These are phyloP conservation scores for Penicillium sp. DNA, from an alignment of 2,329 filamentous ascomycete species.

Conservation along the genomic window DNA sequence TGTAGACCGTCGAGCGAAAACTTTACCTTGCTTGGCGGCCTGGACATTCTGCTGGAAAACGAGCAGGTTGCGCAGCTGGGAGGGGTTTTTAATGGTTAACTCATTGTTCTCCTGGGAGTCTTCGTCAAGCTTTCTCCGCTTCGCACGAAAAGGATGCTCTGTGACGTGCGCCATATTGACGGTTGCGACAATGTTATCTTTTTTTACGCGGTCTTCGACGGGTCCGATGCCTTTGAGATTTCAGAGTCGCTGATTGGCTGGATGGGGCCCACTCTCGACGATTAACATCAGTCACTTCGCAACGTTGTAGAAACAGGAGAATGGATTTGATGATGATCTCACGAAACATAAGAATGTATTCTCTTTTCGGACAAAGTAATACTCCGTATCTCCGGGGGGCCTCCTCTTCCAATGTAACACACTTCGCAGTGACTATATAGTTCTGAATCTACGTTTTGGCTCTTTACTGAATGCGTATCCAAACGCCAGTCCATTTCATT, in stretches of 20 bases:
- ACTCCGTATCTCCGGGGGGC: too few relatives aligned
- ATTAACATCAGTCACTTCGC: too few relatives aligned
- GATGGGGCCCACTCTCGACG: constrained; percentile 4
- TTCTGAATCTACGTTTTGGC: not conserved
- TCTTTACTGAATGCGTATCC: not conserved
- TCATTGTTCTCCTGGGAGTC: constrained; percentile 13
- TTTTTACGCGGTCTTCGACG: constrained; percentile 12
- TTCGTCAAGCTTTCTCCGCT: constrained; percentile 40
- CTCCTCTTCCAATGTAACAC: too few relatives aligned
- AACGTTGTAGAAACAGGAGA: too few relatives aligned
- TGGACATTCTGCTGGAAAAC: constrained; percentile 63
- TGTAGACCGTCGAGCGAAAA: constrained; percentile 32
- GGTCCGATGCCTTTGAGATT: constrained; percentile 23
- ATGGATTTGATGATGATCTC: too few relatives aligned
- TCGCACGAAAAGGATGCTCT: constrained; percentile 31
- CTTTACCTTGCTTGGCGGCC: constrained; percentile 59
- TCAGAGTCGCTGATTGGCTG: constrained; percentile 18
- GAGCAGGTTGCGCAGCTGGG: constrained; percentile 64
- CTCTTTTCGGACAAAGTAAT: too few relatives aligned
- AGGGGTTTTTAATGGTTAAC: constrained; percentile 44
- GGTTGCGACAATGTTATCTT: constrained; percentile 14
- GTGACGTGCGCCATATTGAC: constrained; percentile 30
- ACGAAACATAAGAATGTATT: too few relatives aligned
- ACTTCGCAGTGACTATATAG: not conserved
- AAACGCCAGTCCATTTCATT: not conserved